A percentile compares a stretch with the other conserved stretches of the same genome.
Conservation (phyloP, 768 basidiomycete genomes). For the Suillus luteus region DNA sequence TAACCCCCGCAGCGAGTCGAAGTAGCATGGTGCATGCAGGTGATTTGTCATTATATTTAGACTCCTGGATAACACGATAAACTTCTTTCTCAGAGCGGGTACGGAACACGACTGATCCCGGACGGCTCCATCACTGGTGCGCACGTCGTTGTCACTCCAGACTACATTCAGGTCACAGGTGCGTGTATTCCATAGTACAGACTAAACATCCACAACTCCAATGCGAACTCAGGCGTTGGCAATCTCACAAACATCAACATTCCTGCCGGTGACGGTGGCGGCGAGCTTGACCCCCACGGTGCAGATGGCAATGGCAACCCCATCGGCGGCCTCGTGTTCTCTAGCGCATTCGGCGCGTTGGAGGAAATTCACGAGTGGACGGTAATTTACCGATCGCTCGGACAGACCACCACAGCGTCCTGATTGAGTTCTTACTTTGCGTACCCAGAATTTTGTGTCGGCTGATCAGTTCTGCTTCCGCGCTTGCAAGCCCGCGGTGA, state of each 20-base stretch:
- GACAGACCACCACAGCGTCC: slow-evolving; percentile 11
- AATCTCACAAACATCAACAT: slow-evolving; percentile 69
- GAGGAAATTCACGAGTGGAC: slow-evolving; percentile 76
- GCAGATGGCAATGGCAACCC: slow-evolving; percentile 59
- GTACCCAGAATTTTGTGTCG: slow-evolving; percentile 59
- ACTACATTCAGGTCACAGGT: slow-evolving; percentile 74
- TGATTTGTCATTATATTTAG: slow-evolving; percentile 17
- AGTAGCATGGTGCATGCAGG: slow-evolving; percentile 58
- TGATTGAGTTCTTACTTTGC: slow-evolving; percentile 10
- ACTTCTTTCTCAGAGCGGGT: slow-evolving; percentile 42
- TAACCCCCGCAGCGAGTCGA: slow-evolving; percentile 39
- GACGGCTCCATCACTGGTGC: slow-evolving; percentile 68
- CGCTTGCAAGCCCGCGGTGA: slow-evolving; percentile 56
- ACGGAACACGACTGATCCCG: slow-evolving; percentile 70
- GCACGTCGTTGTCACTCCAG: slow-evolving; percentile 72
- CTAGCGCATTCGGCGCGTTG: slow-evolving; percentile 60
- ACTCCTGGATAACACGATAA: neutral
- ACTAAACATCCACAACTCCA: slow-evolving; percentile 24
- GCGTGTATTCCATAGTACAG: slow-evolving; percentile 14
- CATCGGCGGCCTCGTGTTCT: slow-evolving; percentile 73
- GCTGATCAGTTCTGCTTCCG: slow-evolving; percentile 69
- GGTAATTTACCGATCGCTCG: slow-evolving; percentile 34
- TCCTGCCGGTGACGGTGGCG: slow-evolving; percentile 57
- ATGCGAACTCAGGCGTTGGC: slow-evolving; percentile 50
- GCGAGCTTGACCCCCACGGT: slow-evolving; percentile 74